Conservation (phyloP, 139 green algal genomes). For the Chlorella sp. region DNA sequence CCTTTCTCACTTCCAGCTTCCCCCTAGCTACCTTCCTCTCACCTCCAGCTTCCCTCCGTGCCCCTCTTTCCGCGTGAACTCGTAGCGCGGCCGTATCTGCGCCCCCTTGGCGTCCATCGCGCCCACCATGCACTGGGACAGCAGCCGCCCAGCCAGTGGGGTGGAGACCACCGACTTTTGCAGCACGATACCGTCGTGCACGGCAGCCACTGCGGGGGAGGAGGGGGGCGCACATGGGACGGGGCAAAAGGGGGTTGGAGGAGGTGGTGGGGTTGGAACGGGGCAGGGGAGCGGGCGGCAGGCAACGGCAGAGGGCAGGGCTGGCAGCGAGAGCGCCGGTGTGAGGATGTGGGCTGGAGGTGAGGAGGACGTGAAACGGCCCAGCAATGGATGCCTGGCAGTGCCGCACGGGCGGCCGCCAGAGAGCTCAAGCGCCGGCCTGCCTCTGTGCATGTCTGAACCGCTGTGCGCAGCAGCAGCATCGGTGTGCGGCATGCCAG, state of each 20-base stretch:
- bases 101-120: conserved; percentile 58
- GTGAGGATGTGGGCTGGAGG: neutral
- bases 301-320: neutral
- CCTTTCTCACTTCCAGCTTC: conserved; percentile 38
- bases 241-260: no score
- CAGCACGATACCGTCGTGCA: conserved; percentile 95
- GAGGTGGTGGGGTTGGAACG: neutral
- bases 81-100: conserved; percentile 76
- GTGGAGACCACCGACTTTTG: conserved; percentile 77
- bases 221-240: no score
- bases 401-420: no score
- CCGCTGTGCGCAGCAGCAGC: no score
- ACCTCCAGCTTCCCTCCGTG: conserved; percentile 61
- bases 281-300: neutral
- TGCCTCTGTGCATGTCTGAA: no score
- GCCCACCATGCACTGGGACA: conserved; percentile 68
- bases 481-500: no score
- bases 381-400: no score
- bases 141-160: conserved; percentile 77
- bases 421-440: neutral
- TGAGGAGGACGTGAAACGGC: no score
- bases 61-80: conserved; percentile 77
- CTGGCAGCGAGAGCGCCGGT: neutral
- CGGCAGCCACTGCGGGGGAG: conserved; percentile 77
- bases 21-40: neutral